These are phyloP conservation scores for Chalciporus piperatoides DNA, from an alignment of 1,284 basidiomycete species.

Conservation along the genomic window DNA sequence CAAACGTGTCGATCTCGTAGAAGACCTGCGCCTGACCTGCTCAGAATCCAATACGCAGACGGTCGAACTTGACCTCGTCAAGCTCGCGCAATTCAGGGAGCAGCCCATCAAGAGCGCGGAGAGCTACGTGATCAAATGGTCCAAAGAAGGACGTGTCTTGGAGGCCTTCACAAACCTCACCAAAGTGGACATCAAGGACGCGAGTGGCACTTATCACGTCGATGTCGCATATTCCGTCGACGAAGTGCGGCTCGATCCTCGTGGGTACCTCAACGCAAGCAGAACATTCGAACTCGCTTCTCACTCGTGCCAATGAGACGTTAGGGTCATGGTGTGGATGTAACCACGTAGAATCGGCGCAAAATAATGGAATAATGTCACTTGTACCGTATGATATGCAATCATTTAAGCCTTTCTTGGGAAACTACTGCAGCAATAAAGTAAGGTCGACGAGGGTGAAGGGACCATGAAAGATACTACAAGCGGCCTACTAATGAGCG, in stretches of 20 bases:
- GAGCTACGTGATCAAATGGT: conserved; percentile 55
- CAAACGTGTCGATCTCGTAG: conserved; percentile 56
- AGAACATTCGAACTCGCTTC: conserved; percentile 17
- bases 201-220: conserved; percentile 41
- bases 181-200: conserved; percentile 36
- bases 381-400: conserved; percentile 16
- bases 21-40: conserved; percentile 37
- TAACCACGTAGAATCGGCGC: not conserved
- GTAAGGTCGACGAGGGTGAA: conserved; percentile 16
- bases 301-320: conserved; percentile 4
- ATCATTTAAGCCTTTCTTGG: conserved; percentile 10
- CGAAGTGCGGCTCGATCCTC: conserved; percentile 49
- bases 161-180: conserved; percentile 48
- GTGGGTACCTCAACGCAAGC: conserved; percentile 30
- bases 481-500: conserved; percentile 24
- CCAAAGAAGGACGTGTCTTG: conserved; percentile 43
- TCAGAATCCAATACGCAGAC: conserved; percentile 13
- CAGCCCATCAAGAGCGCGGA: conserved; percentile 38
- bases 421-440: conserved; percentile 24
- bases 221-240: conserved; percentile 52
- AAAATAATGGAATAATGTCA: conserved; percentile 5
- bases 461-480: conserved; percentile 22
- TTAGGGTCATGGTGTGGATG: too few relatives aligned
- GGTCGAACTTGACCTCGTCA: conserved; percentile 48
- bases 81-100: conserved; percentile 56